Conservation (phyloP, 306 rosid genomes). For the Sicyos baderoa region DNA sequence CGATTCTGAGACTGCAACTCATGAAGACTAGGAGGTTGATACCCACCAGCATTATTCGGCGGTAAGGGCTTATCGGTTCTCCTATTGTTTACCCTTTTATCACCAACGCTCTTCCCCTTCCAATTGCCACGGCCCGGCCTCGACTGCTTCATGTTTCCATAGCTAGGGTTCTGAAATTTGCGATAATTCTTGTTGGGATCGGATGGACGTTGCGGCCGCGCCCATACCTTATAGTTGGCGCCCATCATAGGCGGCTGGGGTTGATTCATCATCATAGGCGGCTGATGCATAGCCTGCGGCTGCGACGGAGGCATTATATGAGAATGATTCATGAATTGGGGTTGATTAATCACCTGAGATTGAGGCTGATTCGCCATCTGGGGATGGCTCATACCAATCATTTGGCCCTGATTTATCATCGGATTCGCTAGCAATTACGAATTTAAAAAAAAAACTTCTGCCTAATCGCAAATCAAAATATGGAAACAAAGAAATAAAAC, state of each 20-base stretch:
- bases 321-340: constrained; percentile 24
- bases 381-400: constrained; percentile 30
- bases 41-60: constrained; percentile 26
- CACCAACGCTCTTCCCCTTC: constrained; percentile 60
- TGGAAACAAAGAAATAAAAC: neutral
- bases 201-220: constrained; percentile 26
- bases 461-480: too few relatives aligned
- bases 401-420: constrained; percentile 35
- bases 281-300: constrained; percentile 21
- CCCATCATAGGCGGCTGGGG: constrained; percentile 41
- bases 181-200: constrained; percentile 22
- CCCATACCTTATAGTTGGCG: constrained; percentile 35
- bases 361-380: constrained; percentile 23
- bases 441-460: too few relatives aligned
- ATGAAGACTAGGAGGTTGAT: constrained; percentile 64
- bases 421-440: too few relatives aligned
- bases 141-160: constrained; percentile 17
- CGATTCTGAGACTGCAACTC: constrained; percentile 82
- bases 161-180: constrained; percentile 22
- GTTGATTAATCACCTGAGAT: constrained; percentile 25
- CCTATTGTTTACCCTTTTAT: constrained; percentile 49
- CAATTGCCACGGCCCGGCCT: constrained; percentile 47
- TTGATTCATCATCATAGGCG: constrained; percentile 34
- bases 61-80: constrained; percentile 45
- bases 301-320: constrained; percentile 34